A percentile compares a stretch with the other conserved stretches of the same genome.
Evolutionary conservation across 176 grass and related monocot genomes (phyloP).

Genomic region (Hyparrhenia diplandra): DNA sequence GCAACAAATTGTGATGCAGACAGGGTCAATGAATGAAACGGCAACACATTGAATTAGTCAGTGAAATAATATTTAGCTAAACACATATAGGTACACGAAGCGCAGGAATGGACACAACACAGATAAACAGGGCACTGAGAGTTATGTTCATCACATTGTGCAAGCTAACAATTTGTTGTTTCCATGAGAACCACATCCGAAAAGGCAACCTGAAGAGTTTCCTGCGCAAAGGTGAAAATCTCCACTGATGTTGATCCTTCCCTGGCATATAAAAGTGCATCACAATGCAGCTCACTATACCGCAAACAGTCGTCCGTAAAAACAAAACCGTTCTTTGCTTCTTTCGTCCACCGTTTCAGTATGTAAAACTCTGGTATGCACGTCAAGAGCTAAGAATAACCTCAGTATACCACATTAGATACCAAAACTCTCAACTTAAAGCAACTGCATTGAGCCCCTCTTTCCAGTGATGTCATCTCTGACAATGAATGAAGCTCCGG

Average conservation of each 20-base stretch:
- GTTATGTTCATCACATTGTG: slow-evolving; percentile 9
- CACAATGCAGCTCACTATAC: slow-evolving; percentile 58
- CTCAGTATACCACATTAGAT: slow-evolving; percentile 62
- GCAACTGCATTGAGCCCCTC: slow-evolving; percentile 51
- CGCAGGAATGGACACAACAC: not conserved
- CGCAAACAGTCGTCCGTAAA: slow-evolving; percentile 54
- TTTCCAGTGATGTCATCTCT: slow-evolving; percentile 36
- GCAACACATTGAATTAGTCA: not conserved
- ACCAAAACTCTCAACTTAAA: slow-evolving; percentile 56
- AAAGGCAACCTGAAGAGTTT: slow-evolving; percentile 57
- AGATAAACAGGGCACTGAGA: not conserved
- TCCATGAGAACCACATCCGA: slow-evolving; percentile 48
- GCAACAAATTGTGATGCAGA: not conserved
- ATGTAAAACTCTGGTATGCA: slow-evolving; percentile 62
- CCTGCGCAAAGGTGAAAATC: slow-evolving; percentile 46
- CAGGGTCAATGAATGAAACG: not conserved
- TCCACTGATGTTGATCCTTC: slow-evolving; percentile 58
- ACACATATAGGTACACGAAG: not conserved
- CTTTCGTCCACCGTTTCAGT: slow-evolving; percentile 72
- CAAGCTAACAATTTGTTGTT: slow-evolving; percentile 45
- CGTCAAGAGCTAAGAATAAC: slow-evolving; percentile 58
- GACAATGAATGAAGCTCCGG: slow-evolving; percentile 10
- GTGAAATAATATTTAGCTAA: not conserved
- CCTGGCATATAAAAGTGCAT: slow-evolving; percentile 66
- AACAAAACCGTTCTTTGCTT: slow-evolving; percentile 63